Conservation (phyloP, 345 rosid genomes). For the Eucalyptus tenuipes region DNA sequence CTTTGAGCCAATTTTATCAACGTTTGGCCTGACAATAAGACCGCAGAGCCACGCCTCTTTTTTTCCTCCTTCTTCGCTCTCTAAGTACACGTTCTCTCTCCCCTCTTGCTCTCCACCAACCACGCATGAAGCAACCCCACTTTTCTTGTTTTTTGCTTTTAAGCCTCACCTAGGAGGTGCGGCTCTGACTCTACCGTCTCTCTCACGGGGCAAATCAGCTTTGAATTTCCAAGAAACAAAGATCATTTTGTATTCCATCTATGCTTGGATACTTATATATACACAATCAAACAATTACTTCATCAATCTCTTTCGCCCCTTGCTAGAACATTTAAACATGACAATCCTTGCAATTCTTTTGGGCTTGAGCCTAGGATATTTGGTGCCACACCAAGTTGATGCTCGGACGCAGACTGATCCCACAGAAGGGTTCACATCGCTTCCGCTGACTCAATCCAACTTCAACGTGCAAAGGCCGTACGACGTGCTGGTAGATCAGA, state of each 20-base stretch:
- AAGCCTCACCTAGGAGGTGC: too few species aligned
- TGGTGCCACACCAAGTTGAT: neutral
- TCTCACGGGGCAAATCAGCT: too few species aligned
- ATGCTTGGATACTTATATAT: neutral
- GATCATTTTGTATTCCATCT: neutral
- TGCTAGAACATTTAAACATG: neutral
- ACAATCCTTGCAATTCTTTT: neutral
- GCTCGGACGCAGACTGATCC: neutral
- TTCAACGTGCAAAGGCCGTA: neutral
- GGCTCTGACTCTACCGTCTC: too few species aligned
- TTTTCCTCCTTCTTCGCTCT: too few species aligned
- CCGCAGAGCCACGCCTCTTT: rapidly evolving
- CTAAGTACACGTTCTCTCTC: too few species aligned
- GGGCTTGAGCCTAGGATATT: neutral
- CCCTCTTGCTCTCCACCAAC: too few species aligned
- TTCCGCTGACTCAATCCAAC: neutral
- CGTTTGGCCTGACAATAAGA: too few species aligned
- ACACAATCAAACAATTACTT: neutral
- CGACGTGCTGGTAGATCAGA: neutral
- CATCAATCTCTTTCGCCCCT: neutral
- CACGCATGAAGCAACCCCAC: neutral
- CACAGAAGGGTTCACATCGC: neutral
- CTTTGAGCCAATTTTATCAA: too few species aligned
- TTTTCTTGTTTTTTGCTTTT: too few species aligned
- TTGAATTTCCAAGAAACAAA: too few species aligned